Base-by-base conservation (phyloP, 2,329 filamentous ascomycete genomes). In the Fusarium goolgardi region DNA sequence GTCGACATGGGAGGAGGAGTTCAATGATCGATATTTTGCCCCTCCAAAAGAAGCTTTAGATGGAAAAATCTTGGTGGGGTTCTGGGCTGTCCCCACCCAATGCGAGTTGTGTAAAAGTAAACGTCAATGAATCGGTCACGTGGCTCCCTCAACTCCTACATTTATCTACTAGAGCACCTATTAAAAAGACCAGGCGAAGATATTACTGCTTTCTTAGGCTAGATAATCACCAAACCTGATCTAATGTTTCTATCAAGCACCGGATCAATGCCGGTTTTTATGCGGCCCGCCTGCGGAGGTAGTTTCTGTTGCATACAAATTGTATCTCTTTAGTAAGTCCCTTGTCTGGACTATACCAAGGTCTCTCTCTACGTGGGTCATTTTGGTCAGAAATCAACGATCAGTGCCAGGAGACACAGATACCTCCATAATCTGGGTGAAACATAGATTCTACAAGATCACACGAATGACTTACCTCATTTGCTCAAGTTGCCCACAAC, bases 61-160 rank as follows among this genome's bases (percentile, higher is more conserved):
- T 51, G 56, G 46, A 56, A 67, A 72, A 69, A 52, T 56, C 56
- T 59, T 71, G 68, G 70, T 71, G 70, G 70, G 70, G 70, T 64
- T 21, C 20, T 25, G 4, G 11, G 27, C 41, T 63, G 63, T 59
- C 65, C 45, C 51, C 59, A 59, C 66, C 68, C 67, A 72, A 64
- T 71, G 60, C 44, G 59, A 60, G 54, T 46, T 52, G 34, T 12
- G 50, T 31, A 67, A 70, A 73, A 12, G 50, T 31, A 67, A 70
- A 73, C 66, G 63, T 62, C 49, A 69, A 67, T 44, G 13, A 8
- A 3, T 12, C 3, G 18, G 55, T 68, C 65, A 68, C 65, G 65
- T 68, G 65, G 27, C 27, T 29, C 27, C 27, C 27, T 29, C 27
- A 11, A 29, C 27, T 29, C 27, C 10, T 29, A 29, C 27, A 29